These are phyloP conservation scores for Podospora anserina DNA, from an alignment of 495 filamentous ascomycete species.

Conservation along the genomic window DNA sequence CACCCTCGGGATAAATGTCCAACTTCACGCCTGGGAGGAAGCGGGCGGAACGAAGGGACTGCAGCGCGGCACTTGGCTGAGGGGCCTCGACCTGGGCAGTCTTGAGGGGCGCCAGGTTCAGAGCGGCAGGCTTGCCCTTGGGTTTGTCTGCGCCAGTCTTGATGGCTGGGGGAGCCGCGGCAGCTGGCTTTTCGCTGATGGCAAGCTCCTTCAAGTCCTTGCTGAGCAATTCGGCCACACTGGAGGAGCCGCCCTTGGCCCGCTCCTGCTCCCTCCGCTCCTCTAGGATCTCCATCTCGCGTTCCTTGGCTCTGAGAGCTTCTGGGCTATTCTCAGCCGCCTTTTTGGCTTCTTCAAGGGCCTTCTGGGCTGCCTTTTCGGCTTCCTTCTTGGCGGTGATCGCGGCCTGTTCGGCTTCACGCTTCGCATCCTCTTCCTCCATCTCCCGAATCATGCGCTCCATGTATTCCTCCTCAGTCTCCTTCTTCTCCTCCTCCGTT, in stretches of 20 bases:
- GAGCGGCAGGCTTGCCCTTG: slow-evolving; percentile 67
- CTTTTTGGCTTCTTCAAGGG: slow-evolving; percentile 37
- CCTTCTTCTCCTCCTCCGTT: slow-evolving; percentile 15
- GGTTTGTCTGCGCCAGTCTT: slow-evolving; percentile 55
- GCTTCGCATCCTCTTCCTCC: slow-evolving; percentile 24
- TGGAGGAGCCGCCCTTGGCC: slow-evolving; percentile 27
- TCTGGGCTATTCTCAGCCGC: slow-evolving; percentile 53
- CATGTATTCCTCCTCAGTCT: slow-evolving; percentile 40
- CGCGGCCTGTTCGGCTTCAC: slow-evolving; percentile 39
- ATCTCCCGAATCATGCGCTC: slow-evolving; percentile 42
- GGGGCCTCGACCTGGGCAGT: slow-evolving; percentile 79
- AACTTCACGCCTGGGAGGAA: slow-evolving; percentile 58
- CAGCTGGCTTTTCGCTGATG: slow-evolving; percentile 42
- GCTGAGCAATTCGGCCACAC: slow-evolving; percentile 39
- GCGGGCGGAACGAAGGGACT: slow-evolving; percentile 82
- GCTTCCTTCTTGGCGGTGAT: slow-evolving; percentile 15
- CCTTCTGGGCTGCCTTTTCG: slow-evolving; percentile 45
- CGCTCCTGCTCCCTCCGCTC: slow-evolving; percentile 54
- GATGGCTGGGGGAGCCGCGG: slow-evolving; percentile 44
- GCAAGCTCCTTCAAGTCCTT: slow-evolving; percentile 45
- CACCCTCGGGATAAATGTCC: slow-evolving; percentile 76
- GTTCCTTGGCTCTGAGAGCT: slow-evolving; percentile 52
- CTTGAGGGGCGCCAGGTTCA: slow-evolving; percentile 74
- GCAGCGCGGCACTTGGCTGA: slow-evolving; percentile 87
- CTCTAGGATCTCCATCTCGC: slow-evolving; percentile 56